Percentiles rank a stretch among this genome's conserved stretches.
phyloP scores from a whole-genome alignment of 1,139 yeast species.

The Cylindricascospora bacillispora region DNA sequence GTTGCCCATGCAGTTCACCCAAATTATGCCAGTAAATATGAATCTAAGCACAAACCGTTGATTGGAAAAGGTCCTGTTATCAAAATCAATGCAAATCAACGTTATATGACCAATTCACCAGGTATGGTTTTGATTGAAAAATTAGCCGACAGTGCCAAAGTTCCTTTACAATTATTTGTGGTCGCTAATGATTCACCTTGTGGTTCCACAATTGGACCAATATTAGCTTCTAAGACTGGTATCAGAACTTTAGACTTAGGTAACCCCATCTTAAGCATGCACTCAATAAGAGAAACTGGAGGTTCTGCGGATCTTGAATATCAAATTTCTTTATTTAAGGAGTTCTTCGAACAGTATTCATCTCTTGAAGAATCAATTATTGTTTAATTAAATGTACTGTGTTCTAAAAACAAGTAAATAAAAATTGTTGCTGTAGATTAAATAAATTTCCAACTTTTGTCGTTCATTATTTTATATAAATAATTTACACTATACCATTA shows the following conservation, averaged over 20 bases:
- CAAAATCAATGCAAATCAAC: constrained; percentile 87
- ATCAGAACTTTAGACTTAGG: constrained; percentile 85
- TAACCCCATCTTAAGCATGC: constrained; percentile 92
- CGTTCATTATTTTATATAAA: neutral
- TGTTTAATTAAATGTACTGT: constrained; percentile 5
- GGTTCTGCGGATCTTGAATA: constrained; percentile 63
- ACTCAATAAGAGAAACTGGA: constrained; percentile 87
- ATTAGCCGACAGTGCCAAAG: constrained; percentile 50
- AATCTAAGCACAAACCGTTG: constrained; percentile 63
- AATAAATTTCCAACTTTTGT: neutral
- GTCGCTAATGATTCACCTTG: constrained; percentile 88
- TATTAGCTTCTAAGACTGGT: constrained; percentile 79
- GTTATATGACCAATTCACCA: constrained; percentile 87
- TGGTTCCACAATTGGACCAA: constrained; percentile 95
- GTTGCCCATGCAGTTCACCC: constrained; percentile 98
- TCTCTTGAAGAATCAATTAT: constrained; percentile 12
- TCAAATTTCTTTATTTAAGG: constrained; percentile 47
- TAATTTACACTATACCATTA: neutral
- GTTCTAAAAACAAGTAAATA: neutral
- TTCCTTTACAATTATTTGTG: constrained; percentile 73
- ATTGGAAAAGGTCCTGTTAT: constrained; percentile 86
- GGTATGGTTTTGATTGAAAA: constrained; percentile 72
- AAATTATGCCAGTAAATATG: constrained; percentile 68
- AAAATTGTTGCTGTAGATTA: neutral
- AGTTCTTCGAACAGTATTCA: constrained; percentile 40